Percentiles rank a stretch among this genome's conserved stretches.
Conservation (phyloP, 1,284 basidiomycete species). For the Ceratobasidium theobromae region DNA sequence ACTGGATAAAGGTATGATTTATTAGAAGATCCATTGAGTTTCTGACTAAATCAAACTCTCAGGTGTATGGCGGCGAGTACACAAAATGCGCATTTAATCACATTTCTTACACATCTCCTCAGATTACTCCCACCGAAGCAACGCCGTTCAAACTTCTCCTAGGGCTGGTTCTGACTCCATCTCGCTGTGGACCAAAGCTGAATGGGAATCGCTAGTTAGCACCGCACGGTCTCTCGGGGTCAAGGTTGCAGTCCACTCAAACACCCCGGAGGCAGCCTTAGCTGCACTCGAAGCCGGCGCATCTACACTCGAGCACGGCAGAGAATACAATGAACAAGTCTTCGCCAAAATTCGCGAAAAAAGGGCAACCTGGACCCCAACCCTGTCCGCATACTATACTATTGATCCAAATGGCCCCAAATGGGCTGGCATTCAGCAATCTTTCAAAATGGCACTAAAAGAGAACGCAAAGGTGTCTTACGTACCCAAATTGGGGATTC, state of each 20-base stretch:
- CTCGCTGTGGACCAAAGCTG: constrained; percentile 49
- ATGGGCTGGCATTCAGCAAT: constrained; percentile 35
- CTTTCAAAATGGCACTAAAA: constrained; percentile 53
- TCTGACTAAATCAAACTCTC: background rate
- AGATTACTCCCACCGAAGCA: constrained; percentile 58
- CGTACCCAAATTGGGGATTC: constrained; percentile 42
- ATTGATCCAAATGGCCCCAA: constrained; percentile 4
- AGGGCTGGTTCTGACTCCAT: constrained; percentile 42
- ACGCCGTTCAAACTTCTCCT: constrained; percentile 48
- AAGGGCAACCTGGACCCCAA: constrained; percentile 56
- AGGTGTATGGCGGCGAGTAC: constrained; percentile 56
- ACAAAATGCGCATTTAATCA: constrained; percentile 23
- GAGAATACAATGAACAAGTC: constrained; percentile 39
- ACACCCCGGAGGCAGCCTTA: constrained; percentile 46
- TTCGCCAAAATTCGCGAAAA: constrained; percentile 30
- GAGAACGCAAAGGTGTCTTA: constrained; percentile 6
- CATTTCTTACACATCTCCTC: constrained; percentile 1
- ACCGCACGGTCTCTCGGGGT: constrained; percentile 56
- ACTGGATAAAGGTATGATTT: constrained; percentile 49
- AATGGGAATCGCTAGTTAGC: constrained; percentile 54
- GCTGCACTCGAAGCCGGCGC: constrained; percentile 47
- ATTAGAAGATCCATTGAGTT: background rate
- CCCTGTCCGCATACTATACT: constrained; percentile 55
- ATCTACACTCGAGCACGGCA: constrained; percentile 56
- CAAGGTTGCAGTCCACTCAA: constrained; percentile 62